Evolutionary conservation across 768 basidiomycete genomes (phyloP).

Genomic region (Xerocomus potaroensis): DNA sequence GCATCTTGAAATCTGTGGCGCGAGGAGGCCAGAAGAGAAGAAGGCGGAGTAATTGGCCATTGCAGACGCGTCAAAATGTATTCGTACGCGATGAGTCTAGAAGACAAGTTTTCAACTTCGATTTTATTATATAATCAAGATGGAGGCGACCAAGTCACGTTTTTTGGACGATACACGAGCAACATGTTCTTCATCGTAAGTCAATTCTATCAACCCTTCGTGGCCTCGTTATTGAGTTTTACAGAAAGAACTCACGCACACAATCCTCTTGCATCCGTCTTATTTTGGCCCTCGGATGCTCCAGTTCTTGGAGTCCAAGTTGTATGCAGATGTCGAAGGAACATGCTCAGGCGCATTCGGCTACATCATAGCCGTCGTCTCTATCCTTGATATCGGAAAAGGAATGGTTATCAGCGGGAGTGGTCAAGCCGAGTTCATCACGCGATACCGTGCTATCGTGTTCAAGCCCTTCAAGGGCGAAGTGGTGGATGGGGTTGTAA

Average conservation of each 20-base stretch:
- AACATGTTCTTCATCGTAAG: constrained; percentile 72
- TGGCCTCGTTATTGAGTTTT: constrained; percentile 2
- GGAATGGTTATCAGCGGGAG: constrained; percentile 89
- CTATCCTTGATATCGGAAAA: constrained; percentile 86
- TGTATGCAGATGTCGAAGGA: constrained; percentile 95
- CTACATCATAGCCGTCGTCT: constrained; percentile 89
- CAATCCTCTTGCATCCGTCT: constrained; percentile 94
- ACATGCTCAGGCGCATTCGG: constrained; percentile 96
- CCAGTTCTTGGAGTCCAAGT: constrained; percentile 86
- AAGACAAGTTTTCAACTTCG: constrained; percentile 18
- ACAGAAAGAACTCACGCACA: constrained; percentile 96
- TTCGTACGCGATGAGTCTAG: neutral
- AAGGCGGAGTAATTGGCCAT: constrained; percentile 57
- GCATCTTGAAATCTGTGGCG: constrained; percentile 35
- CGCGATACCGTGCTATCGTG: constrained; percentile 92
- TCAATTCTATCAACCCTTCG: constrained; percentile 8
- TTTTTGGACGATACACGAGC: neutral
- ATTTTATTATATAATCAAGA: constrained; percentile 19
- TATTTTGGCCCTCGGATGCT: constrained; percentile 97
- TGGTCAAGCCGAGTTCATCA: constrained; percentile 94
- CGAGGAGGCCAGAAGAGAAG: constrained; percentile 68
- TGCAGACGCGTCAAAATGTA: constrained; percentile 12
- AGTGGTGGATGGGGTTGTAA: constrained; percentile 94
- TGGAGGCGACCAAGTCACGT: constrained; percentile 6
- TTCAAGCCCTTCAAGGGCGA: constrained; percentile 99